Conservation (phyloP, 352 stramenopile species). For the Thraustotheca clavata region DNA sequence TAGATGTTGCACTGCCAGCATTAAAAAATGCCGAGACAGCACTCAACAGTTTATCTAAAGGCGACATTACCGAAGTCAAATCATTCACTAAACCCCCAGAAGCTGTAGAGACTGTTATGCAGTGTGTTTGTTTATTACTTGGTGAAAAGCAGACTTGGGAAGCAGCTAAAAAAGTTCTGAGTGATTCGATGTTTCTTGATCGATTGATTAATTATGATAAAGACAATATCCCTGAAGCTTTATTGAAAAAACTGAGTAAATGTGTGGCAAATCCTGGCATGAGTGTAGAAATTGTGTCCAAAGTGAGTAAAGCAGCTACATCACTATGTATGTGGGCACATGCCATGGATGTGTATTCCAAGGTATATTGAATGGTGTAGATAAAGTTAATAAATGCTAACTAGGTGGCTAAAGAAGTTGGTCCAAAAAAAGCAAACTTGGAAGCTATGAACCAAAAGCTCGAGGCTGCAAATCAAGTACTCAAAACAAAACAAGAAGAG, state of each 20-base stretch:
- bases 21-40: conserved; percentile 85
- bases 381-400: too few species aligned
- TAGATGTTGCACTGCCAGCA: conserved; percentile 89
- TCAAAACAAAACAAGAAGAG: conserved; percentile 85
- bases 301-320: conserved; percentile 87
- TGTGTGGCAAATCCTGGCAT: conserved; percentile 80
- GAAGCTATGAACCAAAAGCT: conserved; percentile 89
- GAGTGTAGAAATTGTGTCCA: conserved; percentile 85
- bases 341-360: conserved; percentile 93
- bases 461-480: conserved; percentile 72
- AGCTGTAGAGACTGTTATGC: conserved; percentile 91
- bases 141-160: conserved; percentile 92
- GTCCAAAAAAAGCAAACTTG: conserved; percentile 86
- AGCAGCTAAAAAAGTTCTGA: conserved; percentile 85
- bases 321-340: conserved; percentile 92
- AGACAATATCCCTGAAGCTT: conserved; percentile 87
- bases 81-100: conserved; percentile 90
- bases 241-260: conserved; percentile 85
- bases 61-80: conserved; percentile 92
- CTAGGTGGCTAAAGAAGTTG: conserved; percentile 93
- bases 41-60: conserved; percentile 86
- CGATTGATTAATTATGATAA: conserved; percentile 90
- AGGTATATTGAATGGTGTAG: too few species aligned
- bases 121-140: conserved; percentile 89
- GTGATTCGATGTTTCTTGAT: conserved; percentile 83